A percentile compares a stretch with the other conserved stretches of the same genome.
Evolutionary conservation across 768 basidiomycete species (phyloP).

Genomic region (Collybiopsis luxurians): DNA sequence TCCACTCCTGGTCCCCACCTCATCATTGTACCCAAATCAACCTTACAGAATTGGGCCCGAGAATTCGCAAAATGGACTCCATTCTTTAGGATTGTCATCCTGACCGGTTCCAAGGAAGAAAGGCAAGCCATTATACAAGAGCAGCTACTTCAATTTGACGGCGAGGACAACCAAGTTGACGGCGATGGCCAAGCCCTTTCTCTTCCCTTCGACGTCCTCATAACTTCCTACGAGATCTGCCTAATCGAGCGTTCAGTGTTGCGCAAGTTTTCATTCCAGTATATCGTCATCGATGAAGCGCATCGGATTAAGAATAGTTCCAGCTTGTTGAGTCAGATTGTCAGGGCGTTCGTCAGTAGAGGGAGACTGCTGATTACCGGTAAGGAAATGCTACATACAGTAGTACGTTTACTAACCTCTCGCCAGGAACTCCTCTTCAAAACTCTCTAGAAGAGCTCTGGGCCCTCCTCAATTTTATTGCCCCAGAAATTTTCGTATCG

Average conservation of each 20-base stretch:
- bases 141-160: conserved; percentile 74
- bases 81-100: conserved; percentile 75
- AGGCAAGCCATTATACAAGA: conserved; percentile 77
- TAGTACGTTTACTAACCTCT: background rate
- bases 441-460: conserved; percentile 97
- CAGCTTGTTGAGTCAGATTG: conserved; percentile 92
- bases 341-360: conserved; percentile 84
- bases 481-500: conserved; percentile 92
- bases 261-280: conserved; percentile 95
- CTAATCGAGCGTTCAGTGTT: conserved; percentile 91
- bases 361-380: conserved; percentile 94
- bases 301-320: conserved; percentile 99
- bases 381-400: background rate
- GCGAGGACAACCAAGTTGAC: no score
- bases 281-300: conserved; percentile 97
- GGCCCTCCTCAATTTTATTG: conserved; percentile 90
- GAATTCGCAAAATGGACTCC: conserved; percentile 93
- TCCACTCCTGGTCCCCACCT: conserved; percentile 82
- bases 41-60: conserved; percentile 94
- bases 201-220: conserved; percentile 75
- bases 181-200: background rate
- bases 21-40: conserved; percentile 98
- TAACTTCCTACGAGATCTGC: conserved; percentile 97
- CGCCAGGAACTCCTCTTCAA: conserved; percentile 72
- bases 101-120: conserved; percentile 90